Evolutionary conservation across 495 filamentous ascomycete genomes (phyloP).

Genomic region (Xylaria scruposa): DNA sequence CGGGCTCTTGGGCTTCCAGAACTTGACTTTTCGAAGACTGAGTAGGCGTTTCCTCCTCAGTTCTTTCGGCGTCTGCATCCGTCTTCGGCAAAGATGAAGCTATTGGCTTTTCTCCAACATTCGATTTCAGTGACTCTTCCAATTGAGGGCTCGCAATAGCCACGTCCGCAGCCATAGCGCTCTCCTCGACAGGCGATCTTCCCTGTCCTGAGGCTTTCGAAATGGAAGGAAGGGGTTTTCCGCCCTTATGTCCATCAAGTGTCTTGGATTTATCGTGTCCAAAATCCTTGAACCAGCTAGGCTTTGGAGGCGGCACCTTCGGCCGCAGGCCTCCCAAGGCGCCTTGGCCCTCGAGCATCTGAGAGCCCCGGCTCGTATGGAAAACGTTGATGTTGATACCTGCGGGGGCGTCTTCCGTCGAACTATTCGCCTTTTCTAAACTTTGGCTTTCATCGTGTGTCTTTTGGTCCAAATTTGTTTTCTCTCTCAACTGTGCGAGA

Average conservation of each 20-base stretch:
- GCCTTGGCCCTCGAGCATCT: conserved; percentile 40
- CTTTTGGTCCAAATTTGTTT: conserved; percentile 27
- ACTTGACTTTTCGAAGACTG: background rate
- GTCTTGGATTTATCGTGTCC: conserved; percentile 33
- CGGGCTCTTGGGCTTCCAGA: conserved; percentile 19
- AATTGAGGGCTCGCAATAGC: conserved; percentile 17
- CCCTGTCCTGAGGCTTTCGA: conserved; percentile 20
- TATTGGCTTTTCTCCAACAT: background rate
- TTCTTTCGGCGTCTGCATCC: background rate
- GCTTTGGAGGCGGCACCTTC: conserved; percentile 28
- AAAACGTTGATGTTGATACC: conserved; percentile 49
- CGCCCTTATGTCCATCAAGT: conserved; percentile 5
- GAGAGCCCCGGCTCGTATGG: conserved; percentile 43
- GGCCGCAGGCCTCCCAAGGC: conserved; percentile 25
- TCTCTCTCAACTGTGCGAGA: conserved; percentile 40
- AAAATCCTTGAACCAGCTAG: conserved; percentile 42
- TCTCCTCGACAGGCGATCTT: conserved; percentile 32
- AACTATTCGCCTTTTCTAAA: background rate
- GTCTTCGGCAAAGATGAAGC: background rate
- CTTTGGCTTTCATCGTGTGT: conserved; percentile 17
- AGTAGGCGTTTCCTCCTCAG: background rate
- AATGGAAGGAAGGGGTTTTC: conserved; percentile 17
- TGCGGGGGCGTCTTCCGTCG: conserved; percentile 32
- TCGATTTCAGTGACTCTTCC: background rate
- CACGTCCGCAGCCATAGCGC: conserved; percentile 29